These are phyloP conservation scores for Aeschynomene evenia DNA, from an alignment of 306 rosid genomes.

Conservation along the genomic window DNA sequence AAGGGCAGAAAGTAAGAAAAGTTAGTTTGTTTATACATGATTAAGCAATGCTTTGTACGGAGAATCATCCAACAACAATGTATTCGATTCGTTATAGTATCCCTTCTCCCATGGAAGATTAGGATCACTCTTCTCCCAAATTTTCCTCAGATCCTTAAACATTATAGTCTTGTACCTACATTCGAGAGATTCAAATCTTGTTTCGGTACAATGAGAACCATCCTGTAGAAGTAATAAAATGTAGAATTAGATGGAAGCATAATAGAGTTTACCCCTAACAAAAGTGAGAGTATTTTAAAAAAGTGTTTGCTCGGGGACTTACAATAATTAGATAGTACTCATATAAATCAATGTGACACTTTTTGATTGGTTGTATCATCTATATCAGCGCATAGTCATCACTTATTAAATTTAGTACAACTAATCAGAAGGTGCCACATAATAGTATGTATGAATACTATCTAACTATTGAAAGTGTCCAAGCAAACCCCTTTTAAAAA, in stretches of 20 bases:
- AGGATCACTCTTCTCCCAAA: slow-evolving; percentile 73
- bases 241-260: background rate
- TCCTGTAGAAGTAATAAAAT: slow-evolving; percentile 45
- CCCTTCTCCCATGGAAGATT: slow-evolving; percentile 80
- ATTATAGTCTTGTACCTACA: slow-evolving; percentile 58
- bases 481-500: too few species aligned
- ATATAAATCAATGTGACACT: too few species aligned
- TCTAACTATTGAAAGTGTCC: too few species aligned
- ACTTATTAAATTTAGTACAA: too few species aligned
- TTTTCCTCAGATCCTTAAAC: slow-evolving; percentile 66
- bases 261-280: background rate
- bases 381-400: too few species aligned
- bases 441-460: too few species aligned
- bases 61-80: too few species aligned
- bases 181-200: slow-evolving; percentile 55
- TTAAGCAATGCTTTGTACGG: slow-evolving; percentile 79
- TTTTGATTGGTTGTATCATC: too few species aligned
- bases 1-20: background rate
- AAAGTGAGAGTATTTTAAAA: background rate
- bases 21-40: slow-evolving; percentile 50
- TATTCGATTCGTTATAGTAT: slow-evolving; percentile 55
- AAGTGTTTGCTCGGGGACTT: too few species aligned
- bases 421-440: too few species aligned
- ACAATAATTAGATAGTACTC: too few species aligned
- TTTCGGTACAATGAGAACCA: slow-evolving; percentile 59